These are phyloP conservation scores for Teratosphaeria nubilosa DNA, from an alignment of 2,329 filamentous ascomycete species.

Conservation along the genomic window DNA sequence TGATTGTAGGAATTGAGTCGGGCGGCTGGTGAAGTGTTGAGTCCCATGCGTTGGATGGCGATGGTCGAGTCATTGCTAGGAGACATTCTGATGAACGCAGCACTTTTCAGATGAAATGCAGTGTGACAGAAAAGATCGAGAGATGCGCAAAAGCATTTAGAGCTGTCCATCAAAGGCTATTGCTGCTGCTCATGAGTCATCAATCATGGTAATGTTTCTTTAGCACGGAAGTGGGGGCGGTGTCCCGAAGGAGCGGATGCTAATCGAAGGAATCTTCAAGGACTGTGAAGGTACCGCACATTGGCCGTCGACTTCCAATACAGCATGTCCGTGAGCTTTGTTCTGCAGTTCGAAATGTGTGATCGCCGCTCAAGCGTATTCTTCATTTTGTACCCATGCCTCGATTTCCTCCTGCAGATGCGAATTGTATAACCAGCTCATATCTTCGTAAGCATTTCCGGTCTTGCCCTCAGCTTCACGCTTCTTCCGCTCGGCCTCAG, in stretches of 20 bases:
- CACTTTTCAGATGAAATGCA: too few relatives aligned
- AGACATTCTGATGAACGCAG: not conserved
- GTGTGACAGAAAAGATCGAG: not conserved
- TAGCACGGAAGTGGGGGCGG: not conserved
- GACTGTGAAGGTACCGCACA: not conserved
- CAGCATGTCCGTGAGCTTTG: not conserved
- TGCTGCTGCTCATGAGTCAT: not conserved
- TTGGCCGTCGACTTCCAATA: not conserved
- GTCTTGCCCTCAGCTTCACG: constrained; percentile 10
- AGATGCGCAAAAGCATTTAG: not conserved
- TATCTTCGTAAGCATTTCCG: constrained; percentile 8
- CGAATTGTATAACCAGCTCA: constrained; percentile 11
- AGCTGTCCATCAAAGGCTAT: not conserved
- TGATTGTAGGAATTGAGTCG: constrained; percentile 4
- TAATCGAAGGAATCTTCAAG: not conserved
- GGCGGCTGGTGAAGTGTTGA: not conserved
- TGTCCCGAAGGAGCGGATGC: not conserved
- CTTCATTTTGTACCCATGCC: constrained; percentile 3
- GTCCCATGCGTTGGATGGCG: not conserved
- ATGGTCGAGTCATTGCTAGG: not conserved
- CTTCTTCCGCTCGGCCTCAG: constrained; percentile 14
- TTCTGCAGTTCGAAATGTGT: not conserved
- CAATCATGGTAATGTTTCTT: not conserved
- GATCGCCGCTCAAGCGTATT: not conserved
- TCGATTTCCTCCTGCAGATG: constrained; percentile 10